These are phyloP conservation scores for Zymoseptoria passerinii DNA, from an alignment of 2,329 filamentous ascomycete genomes.

Conservation along the genomic window DNA sequence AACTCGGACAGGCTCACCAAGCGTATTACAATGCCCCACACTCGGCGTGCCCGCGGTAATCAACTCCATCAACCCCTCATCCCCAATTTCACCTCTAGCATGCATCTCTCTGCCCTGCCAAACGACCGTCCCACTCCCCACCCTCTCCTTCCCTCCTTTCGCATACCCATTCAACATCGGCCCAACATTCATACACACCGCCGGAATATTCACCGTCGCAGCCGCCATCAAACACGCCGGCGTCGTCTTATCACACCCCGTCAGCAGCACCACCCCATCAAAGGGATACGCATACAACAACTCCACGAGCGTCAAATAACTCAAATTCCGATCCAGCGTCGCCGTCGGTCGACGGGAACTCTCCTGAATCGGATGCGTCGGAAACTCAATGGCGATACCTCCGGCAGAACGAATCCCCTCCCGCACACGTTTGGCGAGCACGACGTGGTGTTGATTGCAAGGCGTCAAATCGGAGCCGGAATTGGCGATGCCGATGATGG, in stretches of 20 bases:
- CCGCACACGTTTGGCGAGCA: slow-evolving; percentile 22
- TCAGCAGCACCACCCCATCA: slow-evolving; percentile 25
- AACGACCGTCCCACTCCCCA: slow-evolving; percentile 24
- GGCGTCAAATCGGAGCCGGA: slow-evolving; percentile 26
- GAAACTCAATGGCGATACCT: slow-evolving; percentile 26
- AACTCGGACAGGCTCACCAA: slow-evolving; percentile 11
- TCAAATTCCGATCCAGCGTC: slow-evolving; percentile 25
- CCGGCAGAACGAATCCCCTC: slow-evolving; percentile 25
- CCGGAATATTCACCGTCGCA: slow-evolving; percentile 25
- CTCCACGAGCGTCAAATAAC: slow-evolving; percentile 25
- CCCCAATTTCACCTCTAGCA: slow-evolving; percentile 22
- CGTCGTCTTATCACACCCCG: slow-evolving; percentile 28
- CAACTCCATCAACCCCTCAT: slow-evolving; percentile 21
- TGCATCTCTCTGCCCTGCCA: slow-evolving; percentile 27
- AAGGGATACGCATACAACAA: slow-evolving; percentile 26
- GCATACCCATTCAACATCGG: slow-evolving; percentile 27
- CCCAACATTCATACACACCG: slow-evolving; percentile 27
- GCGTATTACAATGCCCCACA: slow-evolving; percentile 27
- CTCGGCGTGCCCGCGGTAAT: slow-evolving; percentile 23
- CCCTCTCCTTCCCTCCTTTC: slow-evolving; percentile 11
- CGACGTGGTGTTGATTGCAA: slow-evolving; percentile 25
- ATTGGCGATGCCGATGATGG: slow-evolving; percentile 27
- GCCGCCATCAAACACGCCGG: slow-evolving; percentile 27
- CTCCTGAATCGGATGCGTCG: slow-evolving; percentile 28
- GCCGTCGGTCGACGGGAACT: slow-evolving; percentile 23